Evolutionary conservation across 257 asterid genomes (phyloP).

Genomic region (Primulina tabacum): DNA sequence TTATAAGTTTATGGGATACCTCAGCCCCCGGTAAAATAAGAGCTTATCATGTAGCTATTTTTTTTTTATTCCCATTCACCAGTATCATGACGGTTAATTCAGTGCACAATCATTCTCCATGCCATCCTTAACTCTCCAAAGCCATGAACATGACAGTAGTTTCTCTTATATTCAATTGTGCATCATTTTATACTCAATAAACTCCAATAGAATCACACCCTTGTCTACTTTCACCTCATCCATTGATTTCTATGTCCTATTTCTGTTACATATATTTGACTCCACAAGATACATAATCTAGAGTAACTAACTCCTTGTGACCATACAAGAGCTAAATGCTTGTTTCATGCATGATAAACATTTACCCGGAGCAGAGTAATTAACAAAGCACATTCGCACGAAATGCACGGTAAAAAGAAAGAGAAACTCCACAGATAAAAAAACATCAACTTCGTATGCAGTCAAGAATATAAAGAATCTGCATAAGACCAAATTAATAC

Average conservation of each 20-base stretch:
- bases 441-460: not conserved
- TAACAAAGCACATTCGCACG: not conserved
- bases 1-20: too few species aligned
- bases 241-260: not conserved
- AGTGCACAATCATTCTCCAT: not conserved
- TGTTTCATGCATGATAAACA: not conserved
- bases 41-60: not conserved
- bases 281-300: not conserved
- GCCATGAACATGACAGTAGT: not conserved
- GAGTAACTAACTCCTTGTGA: not conserved
- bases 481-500: slow-evolving; percentile 33
- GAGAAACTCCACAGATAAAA: not conserved
- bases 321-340: not conserved
- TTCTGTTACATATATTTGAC: not conserved
- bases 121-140: not conserved
- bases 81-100: too few species aligned
- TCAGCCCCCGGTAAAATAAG: too few species aligned
- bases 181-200: too few species aligned
- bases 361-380: not conserved
- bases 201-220: not conserved
- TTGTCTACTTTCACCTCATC: not conserved
- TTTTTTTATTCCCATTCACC: not conserved
- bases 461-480: not conserved
- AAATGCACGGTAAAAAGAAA: not conserved
- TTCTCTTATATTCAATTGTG: not conserved